phyloP scores from a whole-genome alignment of 2,329 filamentous ascomycete genomes.

The Chaetomiaceae sp. region DNA sequence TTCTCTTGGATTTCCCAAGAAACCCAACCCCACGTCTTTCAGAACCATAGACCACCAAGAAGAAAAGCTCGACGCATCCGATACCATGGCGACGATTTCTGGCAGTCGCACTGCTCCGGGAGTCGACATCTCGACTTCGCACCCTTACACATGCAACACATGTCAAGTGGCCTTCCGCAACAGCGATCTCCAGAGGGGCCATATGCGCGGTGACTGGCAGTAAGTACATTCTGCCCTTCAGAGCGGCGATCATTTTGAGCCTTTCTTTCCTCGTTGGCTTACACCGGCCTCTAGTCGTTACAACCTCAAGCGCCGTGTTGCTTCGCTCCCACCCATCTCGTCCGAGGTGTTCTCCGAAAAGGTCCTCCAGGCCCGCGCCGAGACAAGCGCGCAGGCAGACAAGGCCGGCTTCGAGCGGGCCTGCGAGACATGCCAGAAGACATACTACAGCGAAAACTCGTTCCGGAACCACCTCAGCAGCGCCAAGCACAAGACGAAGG shows the following conservation, averaged over 20 bases:
- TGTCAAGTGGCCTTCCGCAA: slow-evolving; percentile 96
- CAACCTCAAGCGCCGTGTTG: slow-evolving; percentile 92
- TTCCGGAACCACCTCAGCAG: slow-evolving; percentile 89
- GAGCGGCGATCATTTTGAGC: too few relatives aligned
- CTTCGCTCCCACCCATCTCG: slow-evolving; percentile 81
- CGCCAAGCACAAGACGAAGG: slow-evolving; percentile 76
- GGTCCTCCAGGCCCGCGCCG: slow-evolving; percentile 84
- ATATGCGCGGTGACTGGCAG: slow-evolving; percentile 99
- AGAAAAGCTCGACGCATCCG: not conserved
- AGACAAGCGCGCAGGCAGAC: slow-evolving; percentile 75
- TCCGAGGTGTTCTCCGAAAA: slow-evolving; percentile 95
- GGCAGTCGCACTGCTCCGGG: slow-evolving; percentile 32
- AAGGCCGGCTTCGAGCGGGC: slow-evolving; percentile 82
- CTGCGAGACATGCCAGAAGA: slow-evolving; percentile 81
- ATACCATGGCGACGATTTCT: slow-evolving; percentile 46
- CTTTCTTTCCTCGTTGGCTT: slow-evolving; percentile 8
- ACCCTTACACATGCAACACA: slow-evolving; percentile 97
- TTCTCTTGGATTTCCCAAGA: too few relatives aligned
- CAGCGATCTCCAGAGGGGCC: slow-evolving; percentile 84
- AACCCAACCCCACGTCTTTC: too few relatives aligned
- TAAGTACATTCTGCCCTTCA: slow-evolving; percentile 49
- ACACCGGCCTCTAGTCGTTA: slow-evolving; percentile 60
- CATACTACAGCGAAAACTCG: slow-evolving; percentile 94
- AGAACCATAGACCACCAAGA: not conserved
- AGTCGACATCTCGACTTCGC: slow-evolving; percentile 42